Conservation (phyloP, 345 rosid species). For the Arabidopsis arenosa region DNA sequence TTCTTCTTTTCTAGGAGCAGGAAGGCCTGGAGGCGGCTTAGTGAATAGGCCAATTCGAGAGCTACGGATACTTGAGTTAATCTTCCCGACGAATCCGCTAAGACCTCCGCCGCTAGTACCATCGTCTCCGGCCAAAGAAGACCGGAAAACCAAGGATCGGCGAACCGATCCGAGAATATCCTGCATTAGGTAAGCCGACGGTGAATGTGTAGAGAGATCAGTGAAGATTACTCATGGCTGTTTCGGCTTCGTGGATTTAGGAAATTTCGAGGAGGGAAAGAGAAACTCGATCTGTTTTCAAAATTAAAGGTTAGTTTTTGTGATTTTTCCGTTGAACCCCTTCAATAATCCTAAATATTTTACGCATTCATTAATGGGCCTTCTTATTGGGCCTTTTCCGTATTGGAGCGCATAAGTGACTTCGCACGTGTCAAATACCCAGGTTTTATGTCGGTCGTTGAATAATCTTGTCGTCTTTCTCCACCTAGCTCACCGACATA, state of each 20-base stretch:
- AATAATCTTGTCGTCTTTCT: not conserved
- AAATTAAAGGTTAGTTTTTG: conserved; percentile 14
- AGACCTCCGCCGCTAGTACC: conserved; percentile 48
- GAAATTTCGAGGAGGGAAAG: conserved; percentile 45
- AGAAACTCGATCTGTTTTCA: conserved; percentile 47
- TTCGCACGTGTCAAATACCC: conserved; percentile 13
- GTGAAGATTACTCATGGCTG: conserved; percentile 24
- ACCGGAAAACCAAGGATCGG: conserved; percentile 75
- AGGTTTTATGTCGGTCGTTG: conserved; percentile 14
- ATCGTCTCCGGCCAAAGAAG: conserved; percentile 54
- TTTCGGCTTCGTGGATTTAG: conserved; percentile 19
- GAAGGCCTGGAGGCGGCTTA: conserved; percentile 58
- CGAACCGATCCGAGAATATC: conserved; percentile 89
- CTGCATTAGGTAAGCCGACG: conserved; percentile 53
- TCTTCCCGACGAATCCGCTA: conserved; percentile 67
- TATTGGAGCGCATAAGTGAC: not conserved
- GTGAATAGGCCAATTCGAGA: conserved; percentile 67
- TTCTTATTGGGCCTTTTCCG: conserved; percentile 5
- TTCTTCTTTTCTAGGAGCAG: conserved; percentile 47
- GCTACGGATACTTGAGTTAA: conserved; percentile 74
- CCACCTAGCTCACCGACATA: conserved; percentile 17
- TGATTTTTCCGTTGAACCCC: conserved; percentile 1
- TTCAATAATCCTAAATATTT: not conserved
- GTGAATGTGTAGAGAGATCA: conserved; percentile 32
- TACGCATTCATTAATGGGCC: conserved; percentile 25